Conservation (phyloP, 2,329 filamentous ascomycete genomes). For the Tolypocladium ovalisporum region DNA sequence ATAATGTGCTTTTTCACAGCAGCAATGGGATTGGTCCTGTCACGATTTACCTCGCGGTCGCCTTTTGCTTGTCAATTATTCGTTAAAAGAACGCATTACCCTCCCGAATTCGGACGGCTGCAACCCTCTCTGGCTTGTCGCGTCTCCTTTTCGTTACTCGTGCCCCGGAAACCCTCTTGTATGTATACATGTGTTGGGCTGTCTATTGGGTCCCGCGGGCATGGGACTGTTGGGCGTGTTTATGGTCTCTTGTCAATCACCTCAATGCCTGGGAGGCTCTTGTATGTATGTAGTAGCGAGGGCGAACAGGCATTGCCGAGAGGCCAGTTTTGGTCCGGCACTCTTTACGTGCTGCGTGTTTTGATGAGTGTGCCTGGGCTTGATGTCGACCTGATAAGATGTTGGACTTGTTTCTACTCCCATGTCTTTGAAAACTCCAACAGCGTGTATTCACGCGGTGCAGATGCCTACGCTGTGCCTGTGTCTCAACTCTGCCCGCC, state of each 20-base stretch:
- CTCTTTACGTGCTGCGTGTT: neutral
- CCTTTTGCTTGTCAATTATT: slow-evolving; percentile 7
- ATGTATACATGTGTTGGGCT: neutral
- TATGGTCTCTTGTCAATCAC: slow-evolving; percentile 23
- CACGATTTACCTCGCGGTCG: slow-evolving; percentile 10
- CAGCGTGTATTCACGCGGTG: neutral
- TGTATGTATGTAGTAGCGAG: slow-evolving; percentile 16
- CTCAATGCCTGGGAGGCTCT: slow-evolving; percentile 14
- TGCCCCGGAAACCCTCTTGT: neutral
- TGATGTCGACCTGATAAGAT: neutral
- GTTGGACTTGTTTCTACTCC: neutral
- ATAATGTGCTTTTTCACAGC: slow-evolving; percentile 17
- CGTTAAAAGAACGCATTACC: slow-evolving; percentile 10
- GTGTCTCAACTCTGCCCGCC: neutral
- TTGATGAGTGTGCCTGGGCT: neutral
- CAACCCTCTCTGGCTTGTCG: slow-evolving; percentile 6
- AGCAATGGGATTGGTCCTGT: slow-evolving; percentile 14
- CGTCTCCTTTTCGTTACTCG: slow-evolving; percentile 6
- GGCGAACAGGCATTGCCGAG: slow-evolving; percentile 20
- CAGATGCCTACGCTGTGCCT: neutral
- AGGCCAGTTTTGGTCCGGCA: slow-evolving; percentile 29
- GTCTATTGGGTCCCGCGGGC: neutral
- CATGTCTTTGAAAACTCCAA: too few species aligned
- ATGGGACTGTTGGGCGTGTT: slow-evolving; percentile 19
- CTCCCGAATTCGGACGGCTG: slow-evolving; percentile 9